phyloP scores from a whole-genome alignment of 2,329 filamentous ascomycete species.

The Aureobasidium sp. region DNA sequence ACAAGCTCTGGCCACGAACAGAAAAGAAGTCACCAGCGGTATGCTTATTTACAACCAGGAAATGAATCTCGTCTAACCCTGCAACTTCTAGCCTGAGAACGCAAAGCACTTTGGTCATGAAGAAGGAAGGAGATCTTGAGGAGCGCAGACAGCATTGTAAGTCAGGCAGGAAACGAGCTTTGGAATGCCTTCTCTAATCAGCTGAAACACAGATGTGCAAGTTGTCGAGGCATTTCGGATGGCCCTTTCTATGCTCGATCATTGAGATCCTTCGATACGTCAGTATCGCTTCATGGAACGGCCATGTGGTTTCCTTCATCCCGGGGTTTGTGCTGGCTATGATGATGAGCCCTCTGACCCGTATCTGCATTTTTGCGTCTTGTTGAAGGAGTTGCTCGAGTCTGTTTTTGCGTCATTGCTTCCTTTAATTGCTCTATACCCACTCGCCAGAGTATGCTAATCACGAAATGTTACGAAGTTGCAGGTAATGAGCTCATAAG shows the following conservation, averaged over 20 bases:
- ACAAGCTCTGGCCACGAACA: constrained; percentile 65
- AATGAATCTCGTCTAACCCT: constrained; percentile 12
- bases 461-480: background rate
- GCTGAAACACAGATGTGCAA: constrained; percentile 28
- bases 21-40: constrained; percentile 70
- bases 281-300: background rate
- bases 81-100: constrained; percentile 58
- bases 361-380: background rate
- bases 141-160: constrained; percentile 74
- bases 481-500: background rate
- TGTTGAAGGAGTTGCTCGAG: background rate
- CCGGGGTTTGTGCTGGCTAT: background rate
- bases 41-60: constrained; percentile 13
- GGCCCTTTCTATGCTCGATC: constrained; percentile 38
- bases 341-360: background rate
- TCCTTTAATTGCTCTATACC: background rate
- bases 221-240: constrained; percentile 41
- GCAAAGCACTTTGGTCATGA: constrained; percentile 64
- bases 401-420: background rate
- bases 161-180: background rate
- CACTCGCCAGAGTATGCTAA: constrained; percentile 1
- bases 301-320: background rate
- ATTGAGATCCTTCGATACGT: background rate
- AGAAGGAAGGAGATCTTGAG: constrained; percentile 62
- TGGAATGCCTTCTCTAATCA: background rate